Evolutionary conservation across 768 basidiomycete species (phyloP), one percentile per base, ranked within the genome.

Genomic region (Termitomyces sp.): DNA sequence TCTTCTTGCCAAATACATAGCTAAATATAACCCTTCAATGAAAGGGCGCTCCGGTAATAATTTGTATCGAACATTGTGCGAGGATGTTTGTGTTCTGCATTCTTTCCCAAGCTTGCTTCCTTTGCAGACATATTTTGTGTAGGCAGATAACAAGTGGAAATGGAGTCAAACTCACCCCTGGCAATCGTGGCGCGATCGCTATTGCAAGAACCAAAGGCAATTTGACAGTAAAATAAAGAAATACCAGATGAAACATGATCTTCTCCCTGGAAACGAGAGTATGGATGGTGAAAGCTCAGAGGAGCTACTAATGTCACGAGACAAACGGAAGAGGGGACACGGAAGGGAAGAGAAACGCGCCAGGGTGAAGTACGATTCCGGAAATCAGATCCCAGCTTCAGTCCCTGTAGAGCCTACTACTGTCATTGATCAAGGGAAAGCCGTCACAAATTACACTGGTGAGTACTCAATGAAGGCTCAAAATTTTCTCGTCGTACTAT

Each of bases 141-240:
- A 84, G 82, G 68, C 60, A 26, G 59, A 72, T 0, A 63, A 65
- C 0, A 70, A 67, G 60, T 87, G 84, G 83, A 69, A 74, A 12
- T 88, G 84, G 82, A 69, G 77, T n/a, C 61, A 51, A 18, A 70
- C 68, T 6, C 87, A 87, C 67, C 3, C 84, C 3, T 82, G 77
- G 82, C 75, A 76, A n/a, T 84, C 84, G 4, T 88, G 87, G 87
- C 79, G 84, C 26, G 78, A 83, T 49, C 76, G 79, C n/a, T 88
- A 88, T 63, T 72, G 67, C 60, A 82, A 75, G 61, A 74, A 86
- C 51, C 52, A 73, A 41, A 63, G 36, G 0, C 26, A 62, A 0
- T 57, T 57, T 23, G 40, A 57, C 30, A 32, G 14, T 1, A 23
- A 33, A 23, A 57, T 57, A 26, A 57, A 57, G 49, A 57, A 43